Conservation (phyloP, 2,329 filamentous ascomycete genomes). For the Pseudocercospora fijiensis region DNA sequence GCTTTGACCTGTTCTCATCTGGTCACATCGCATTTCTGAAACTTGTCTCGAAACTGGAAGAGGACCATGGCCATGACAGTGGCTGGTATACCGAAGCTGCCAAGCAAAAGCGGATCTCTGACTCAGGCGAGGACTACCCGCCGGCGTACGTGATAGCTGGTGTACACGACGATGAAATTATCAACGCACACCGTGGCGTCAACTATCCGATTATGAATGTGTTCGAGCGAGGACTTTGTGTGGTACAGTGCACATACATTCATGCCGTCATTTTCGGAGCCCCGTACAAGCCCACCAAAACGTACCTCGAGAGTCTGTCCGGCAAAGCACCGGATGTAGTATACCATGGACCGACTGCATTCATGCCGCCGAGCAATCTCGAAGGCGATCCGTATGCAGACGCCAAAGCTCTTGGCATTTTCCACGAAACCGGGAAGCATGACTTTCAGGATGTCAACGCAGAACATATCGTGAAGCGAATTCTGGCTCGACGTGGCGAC, state of each 20-base stretch:
- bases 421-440: constrained; percentile 73
- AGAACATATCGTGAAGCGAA: constrained; percentile 84
- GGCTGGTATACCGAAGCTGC: constrained; percentile 74
- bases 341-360: constrained; percentile 94
- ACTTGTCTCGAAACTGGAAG: constrained; percentile 71
- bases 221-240: constrained; percentile 91
- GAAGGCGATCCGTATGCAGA: constrained; percentile 64
- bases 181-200: constrained; percentile 94
- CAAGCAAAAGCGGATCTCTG: constrained; percentile 60
- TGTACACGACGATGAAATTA: constrained; percentile 90
- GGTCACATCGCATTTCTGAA: constrained; percentile 95
- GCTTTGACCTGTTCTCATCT: constrained; percentile 93
- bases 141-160: constrained; percentile 89
- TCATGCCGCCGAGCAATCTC: constrained; percentile 61
- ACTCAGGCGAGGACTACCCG: constrained; percentile 69
- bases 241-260: constrained; percentile 92
- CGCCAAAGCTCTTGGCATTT: constrained; percentile 80
- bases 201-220: constrained; percentile 99
- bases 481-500: constrained; percentile 78
- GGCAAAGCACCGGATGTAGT: constrained; percentile 64
- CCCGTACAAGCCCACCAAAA: constrained; percentile 78
- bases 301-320: constrained; percentile 74
- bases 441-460: constrained; percentile 86
- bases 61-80: constrained; percentile 62
- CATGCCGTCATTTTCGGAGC: constrained; percentile 85